Conservation (phyloP, 805 yeast genomes). For the Candida tallmaniae region DNA sequence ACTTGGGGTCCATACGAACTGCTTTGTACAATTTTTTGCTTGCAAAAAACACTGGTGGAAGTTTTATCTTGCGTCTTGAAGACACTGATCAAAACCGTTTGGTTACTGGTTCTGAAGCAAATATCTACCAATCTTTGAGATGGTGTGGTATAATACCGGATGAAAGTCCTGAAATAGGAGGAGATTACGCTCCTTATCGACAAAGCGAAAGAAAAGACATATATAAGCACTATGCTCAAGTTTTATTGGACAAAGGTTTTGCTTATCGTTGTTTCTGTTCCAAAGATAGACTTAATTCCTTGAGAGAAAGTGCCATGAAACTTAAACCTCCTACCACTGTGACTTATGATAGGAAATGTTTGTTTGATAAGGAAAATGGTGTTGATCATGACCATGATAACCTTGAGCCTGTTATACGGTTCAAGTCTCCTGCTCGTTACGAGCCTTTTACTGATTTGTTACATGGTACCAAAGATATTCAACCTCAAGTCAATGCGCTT, state of each 20-base stretch:
- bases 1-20: conserved; percentile 88
- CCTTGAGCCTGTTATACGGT: conserved; percentile 52
- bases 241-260: conserved; percentile 54
- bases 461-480: conserved; percentile 73
- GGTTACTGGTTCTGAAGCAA: conserved; percentile 77
- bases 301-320: conserved; percentile 69
- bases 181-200: conserved; percentile 70
- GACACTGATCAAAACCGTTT: conserved; percentile 87
- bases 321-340: conserved; percentile 87
- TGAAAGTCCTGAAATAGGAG: conserved; percentile 36
- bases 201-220: conserved; percentile 77
- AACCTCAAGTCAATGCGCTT: conserved; percentile 66
- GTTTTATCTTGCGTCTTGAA: conserved; percentile 77
- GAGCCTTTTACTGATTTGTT: conserved; percentile 67
- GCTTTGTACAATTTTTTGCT: conserved; percentile 84
- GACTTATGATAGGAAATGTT: conserved; percentile 84
- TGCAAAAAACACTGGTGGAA: conserved; percentile 77
- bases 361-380: conserved; percentile 25
- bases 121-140: conserved; percentile 65
- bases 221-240: conserved; percentile 56
- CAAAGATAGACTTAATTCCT: conserved; percentile 63
- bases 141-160: conserved; percentile 79
- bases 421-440: conserved; percentile 70
- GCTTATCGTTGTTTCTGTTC: conserved; percentile 90
- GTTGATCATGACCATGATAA: conserved; percentile 38